Evolutionary conservation across 352 stramenopile genomes (phyloP).

Genomic region (Elongisporangium senticosum): DNA sequence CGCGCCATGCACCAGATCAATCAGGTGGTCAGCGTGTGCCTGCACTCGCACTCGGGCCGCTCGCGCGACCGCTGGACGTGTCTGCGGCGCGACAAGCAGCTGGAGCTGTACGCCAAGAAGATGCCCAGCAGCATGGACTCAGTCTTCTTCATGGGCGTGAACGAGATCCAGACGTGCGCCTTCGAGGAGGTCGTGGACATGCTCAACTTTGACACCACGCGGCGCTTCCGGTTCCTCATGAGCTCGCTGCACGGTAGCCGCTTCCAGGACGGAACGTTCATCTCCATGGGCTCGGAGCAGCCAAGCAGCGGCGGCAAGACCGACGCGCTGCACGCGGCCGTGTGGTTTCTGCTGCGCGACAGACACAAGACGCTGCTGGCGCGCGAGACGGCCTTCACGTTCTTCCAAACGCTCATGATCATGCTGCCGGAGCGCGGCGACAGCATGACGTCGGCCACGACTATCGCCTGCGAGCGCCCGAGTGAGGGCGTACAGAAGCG

Average conservation of each 20-base stretch:
- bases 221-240: constrained; percentile 57
- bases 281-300: constrained; percentile 29
- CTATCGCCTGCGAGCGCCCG: constrained; percentile 18
- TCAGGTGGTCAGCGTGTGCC: constrained; percentile 41
- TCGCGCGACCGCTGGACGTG: constrained; percentile 48
- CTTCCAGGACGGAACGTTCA: constrained; percentile 47
- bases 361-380: constrained; percentile 40
- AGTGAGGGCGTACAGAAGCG: constrained; percentile 49
- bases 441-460: constrained; percentile 16
- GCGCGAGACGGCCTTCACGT: constrained; percentile 47
- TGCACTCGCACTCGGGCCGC: constrained; percentile 37
- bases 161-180: constrained; percentile 37
- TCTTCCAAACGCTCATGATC: constrained; percentile 62
- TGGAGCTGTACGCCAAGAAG: constrained; percentile 52
- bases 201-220: constrained; percentile 47
- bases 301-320: constrained; percentile 28
- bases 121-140: constrained; percentile 23
- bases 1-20: constrained; percentile 60
- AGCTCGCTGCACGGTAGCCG: constrained; percentile 48
- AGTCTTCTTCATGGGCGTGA: constrained; percentile 49
- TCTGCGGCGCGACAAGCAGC: constrained; percentile 40
- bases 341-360: constrained; percentile 60
- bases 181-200: constrained; percentile 60
- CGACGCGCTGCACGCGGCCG: constrained; percentile 46
- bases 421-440: constrained; percentile 33